These are phyloP conservation scores for Talaromyces sp. DNA, from an alignment of 2,329 filamentous ascomycete species.

Conservation along the genomic window DNA sequence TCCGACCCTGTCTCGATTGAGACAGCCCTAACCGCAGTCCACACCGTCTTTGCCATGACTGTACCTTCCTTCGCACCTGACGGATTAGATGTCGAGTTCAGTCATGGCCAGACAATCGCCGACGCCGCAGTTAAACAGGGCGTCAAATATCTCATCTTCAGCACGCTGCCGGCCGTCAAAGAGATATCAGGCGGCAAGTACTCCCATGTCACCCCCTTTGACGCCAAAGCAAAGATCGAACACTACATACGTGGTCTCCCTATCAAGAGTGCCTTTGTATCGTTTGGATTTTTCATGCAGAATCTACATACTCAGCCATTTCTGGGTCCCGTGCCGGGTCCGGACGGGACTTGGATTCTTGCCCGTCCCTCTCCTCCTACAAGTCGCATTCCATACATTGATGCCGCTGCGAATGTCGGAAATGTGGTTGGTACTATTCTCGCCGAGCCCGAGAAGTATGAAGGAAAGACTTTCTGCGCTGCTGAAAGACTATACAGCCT, in stretches of 20 bases:
- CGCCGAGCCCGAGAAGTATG: not conserved
- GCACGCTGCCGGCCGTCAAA: not conserved
- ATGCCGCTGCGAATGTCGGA: not conserved
- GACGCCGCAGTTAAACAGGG: not conserved
- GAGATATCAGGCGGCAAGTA: not conserved
- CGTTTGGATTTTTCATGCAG: not conserved
- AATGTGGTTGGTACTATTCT: not conserved
- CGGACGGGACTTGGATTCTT: not conserved
- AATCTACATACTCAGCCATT: not conserved
- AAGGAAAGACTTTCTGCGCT: not conserved
- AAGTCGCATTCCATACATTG: not conserved
- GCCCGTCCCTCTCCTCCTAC: not conserved
- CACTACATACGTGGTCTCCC: not conserved
- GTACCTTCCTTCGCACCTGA: not conserved
- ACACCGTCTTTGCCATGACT: not conserved
- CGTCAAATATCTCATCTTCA: not conserved
- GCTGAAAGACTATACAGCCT: not conserved
- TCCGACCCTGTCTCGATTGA: not conserved
- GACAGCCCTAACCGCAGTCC: not conserved
- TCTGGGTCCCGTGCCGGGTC: not conserved
- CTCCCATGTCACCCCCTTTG: not conserved
- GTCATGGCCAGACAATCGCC: not conserved
- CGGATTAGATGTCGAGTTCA: not conserved
- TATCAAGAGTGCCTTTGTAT: not conserved
- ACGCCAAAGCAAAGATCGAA: not conserved